A percentile compares a stretch with the other conserved stretches of the same genome.
Conservation (phyloP, 306 rosid species). For the Albizia julibrissin region DNA sequence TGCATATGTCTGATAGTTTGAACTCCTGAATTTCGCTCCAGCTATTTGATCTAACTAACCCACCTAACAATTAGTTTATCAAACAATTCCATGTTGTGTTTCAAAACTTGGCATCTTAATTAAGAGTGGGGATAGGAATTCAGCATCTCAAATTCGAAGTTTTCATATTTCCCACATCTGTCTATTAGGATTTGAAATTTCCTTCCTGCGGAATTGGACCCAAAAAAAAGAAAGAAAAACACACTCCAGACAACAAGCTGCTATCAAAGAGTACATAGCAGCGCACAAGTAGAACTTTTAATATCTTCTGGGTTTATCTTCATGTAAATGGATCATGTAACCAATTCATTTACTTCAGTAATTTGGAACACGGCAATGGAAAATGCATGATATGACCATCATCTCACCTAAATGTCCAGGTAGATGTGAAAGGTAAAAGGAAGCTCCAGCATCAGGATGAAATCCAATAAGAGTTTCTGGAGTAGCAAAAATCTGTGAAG, state of each 20-base stretch:
- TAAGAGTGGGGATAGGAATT: constrained; percentile 1
- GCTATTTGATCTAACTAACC: background rate
- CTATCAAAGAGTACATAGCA: background rate
- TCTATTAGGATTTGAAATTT: background rate
- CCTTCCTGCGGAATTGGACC: background rate
- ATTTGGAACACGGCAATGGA: constrained; percentile 17
- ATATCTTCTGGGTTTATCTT: background rate
- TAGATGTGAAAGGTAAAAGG: constrained; percentile 87
- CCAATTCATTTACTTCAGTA: constrained; percentile 1
- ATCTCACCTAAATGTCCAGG: constrained; percentile 85
- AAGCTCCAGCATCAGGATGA: constrained; percentile 97
- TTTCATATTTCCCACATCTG: background rate
- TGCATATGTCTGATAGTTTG: background rate
- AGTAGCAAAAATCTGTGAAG: constrained; percentile 79
- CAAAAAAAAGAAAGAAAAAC: background rate
- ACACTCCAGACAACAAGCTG: constrained; percentile 9
- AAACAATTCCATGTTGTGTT: background rate
- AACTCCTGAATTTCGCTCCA: background rate
- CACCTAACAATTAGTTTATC: background rate
- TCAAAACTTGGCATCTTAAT: background rate
- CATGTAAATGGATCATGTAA: background rate
- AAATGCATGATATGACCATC: constrained; percentile 10
- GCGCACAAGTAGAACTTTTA: constrained; percentile 16
- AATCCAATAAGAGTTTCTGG: constrained; percentile 95
- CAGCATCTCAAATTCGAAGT: background rate